A percentile compares a stretch with the other conserved stretches of the same genome.
Conservation (phyloP, 176 grass and related monocot genomes). For the Neostapfia colusana region DNA sequence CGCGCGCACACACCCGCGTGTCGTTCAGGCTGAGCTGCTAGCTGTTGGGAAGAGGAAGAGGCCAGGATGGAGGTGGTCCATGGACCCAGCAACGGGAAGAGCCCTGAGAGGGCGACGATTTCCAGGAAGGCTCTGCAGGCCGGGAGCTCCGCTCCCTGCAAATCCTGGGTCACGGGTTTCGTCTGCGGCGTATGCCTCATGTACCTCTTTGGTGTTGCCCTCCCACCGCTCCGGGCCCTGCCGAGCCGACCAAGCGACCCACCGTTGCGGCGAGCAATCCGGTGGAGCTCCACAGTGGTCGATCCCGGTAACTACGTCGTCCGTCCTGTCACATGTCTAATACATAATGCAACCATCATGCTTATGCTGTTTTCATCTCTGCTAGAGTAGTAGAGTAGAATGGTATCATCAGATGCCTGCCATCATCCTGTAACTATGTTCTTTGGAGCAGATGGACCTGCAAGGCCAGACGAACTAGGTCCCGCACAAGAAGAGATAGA, state of each 20-base stretch:
- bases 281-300: conserved; percentile 31
- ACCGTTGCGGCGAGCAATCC: conserved; percentile 15
- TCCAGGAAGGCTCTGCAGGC: conserved; percentile 58
- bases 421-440: not conserved
- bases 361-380: not conserved
- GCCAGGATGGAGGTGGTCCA: conserved; percentile 43
- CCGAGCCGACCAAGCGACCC: conserved; percentile 4
- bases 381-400: not conserved
- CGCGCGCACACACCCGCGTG: no score
- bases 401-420: not conserved
- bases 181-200: conserved; percentile 61
- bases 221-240: conserved; percentile 20
- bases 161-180: conserved; percentile 57
- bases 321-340: not conserved
- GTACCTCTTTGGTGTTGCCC: conserved; percentile 39
- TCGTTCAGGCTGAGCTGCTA: not conserved
- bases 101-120: conserved; percentile 40
- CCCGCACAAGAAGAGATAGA: conserved; percentile 10
- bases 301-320: conserved; percentile 41
- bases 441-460: conserved; percentile 6
- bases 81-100: conserved; percentile 31
- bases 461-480: not conserved
- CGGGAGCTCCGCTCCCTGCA: conserved; percentile 51
- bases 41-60: no score
- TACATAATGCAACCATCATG: not conserved